Conservation (phyloP, 352 stramenopile species). For the Pythium biforme region DNA sequence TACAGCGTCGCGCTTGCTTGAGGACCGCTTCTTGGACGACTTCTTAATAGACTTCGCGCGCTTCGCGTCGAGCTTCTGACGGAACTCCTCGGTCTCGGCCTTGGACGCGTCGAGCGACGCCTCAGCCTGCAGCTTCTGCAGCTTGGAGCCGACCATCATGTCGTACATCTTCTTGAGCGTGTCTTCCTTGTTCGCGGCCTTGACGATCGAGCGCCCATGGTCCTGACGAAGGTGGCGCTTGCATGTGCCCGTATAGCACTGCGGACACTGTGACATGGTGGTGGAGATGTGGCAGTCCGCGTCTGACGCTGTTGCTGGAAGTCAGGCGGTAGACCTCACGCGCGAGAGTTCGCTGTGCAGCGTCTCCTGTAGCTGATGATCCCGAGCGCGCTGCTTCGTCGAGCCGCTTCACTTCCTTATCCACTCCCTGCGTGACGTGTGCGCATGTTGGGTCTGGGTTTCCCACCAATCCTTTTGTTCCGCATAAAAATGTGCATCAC, state of each 20-base stretch:
- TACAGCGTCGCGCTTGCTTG: constrained; percentile 25
- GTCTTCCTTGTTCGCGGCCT: constrained; percentile 48
- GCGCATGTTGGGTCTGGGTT: not conserved
- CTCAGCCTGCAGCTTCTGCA: constrained; percentile 72
- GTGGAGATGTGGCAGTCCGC: not conserved
- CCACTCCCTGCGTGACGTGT: not conserved
- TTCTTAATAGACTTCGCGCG: constrained; percentile 62
- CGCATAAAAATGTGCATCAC: constrained; percentile 8
- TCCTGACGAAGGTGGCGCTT: constrained; percentile 59
- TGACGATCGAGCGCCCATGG: constrained; percentile 53
- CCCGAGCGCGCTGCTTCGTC: not conserved
- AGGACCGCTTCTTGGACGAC: constrained; percentile 37
- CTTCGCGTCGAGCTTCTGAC: constrained; percentile 64
- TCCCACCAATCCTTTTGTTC: constrained; percentile 3
- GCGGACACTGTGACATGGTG: constrained; percentile 68
- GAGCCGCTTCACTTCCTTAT: constrained; percentile 11
- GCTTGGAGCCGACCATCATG: constrained; percentile 59
- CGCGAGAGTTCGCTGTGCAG: no score
- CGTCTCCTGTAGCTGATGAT: no score
- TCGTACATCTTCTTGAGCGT: constrained; percentile 83
- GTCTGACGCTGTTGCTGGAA: no score
- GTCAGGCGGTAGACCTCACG: no score
- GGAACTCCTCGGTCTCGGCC: constrained; percentile 49
- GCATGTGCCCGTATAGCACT: constrained; percentile 81
- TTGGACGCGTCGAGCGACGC: constrained; percentile 38